phyloP scores from a whole-genome alignment of 139 green algal genomes.

The Chlamydomonas schloesseri region DNA sequence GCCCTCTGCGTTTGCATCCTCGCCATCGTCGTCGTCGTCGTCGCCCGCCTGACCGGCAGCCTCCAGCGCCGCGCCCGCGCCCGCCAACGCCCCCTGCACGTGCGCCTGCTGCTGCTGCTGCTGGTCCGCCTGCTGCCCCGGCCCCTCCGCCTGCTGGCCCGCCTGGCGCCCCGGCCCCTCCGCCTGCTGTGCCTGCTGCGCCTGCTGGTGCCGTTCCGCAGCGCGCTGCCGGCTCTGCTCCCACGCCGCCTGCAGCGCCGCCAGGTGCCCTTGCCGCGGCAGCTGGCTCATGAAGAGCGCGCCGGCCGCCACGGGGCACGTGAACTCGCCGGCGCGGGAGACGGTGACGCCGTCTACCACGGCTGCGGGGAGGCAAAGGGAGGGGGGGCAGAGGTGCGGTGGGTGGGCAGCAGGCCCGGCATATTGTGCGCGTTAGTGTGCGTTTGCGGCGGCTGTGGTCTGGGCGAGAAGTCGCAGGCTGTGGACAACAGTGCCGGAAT shows the following conservation, averaged over 20 bases:
- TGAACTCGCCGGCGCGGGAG: conserved; percentile 42
- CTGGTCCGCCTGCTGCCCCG: not conserved
- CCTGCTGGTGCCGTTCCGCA: no score
- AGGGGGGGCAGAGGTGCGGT: not conserved
- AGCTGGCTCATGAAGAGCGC: conserved; percentile 5
- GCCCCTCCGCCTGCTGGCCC: not conserved
- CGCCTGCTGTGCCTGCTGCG: not conserved
- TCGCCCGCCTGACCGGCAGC: not conserved
- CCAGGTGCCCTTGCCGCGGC: not conserved
- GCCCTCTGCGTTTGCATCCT: no score
- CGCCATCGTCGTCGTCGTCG: not conserved
- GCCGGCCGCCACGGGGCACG: conserved; percentile 24
- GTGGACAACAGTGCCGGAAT: no score
- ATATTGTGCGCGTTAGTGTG: no score
- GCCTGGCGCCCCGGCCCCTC: not conserved
- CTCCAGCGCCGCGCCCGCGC: not conserved
- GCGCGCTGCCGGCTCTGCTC: no score
- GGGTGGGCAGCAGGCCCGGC: no score
- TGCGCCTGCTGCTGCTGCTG: not conserved
- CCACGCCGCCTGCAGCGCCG: not conserved
- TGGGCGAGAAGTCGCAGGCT: no score
- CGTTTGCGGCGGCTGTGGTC: no score
- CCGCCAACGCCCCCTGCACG: not conserved
- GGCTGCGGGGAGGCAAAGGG: not conserved
- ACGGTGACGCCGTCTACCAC: conserved; percentile 13